Conservation (phyloP, 164 flowering plant species). For the Akebia trifoliata region DNA sequence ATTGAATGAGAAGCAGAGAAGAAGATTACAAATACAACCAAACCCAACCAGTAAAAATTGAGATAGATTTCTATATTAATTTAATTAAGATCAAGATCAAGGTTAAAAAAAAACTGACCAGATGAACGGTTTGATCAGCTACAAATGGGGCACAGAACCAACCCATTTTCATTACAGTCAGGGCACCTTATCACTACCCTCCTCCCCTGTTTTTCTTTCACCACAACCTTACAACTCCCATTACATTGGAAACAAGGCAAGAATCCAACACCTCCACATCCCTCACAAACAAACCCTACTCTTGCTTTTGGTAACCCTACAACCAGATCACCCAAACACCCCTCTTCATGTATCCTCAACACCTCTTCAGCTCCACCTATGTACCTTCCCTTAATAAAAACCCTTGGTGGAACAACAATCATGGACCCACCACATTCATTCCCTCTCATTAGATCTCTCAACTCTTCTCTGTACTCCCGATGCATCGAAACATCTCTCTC, state of each 20-base stretch:
- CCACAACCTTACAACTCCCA: slow-evolving; percentile 82
- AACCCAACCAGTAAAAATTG: too few relatives aligned
- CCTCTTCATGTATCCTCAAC: slow-evolving; percentile 64
- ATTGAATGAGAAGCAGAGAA: too few relatives aligned
- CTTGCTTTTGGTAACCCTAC: slow-evolving; percentile 55
- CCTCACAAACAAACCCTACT: slow-evolving; percentile 55
- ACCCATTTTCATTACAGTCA: slow-evolving; percentile 95
- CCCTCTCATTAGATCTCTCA: slow-evolving; percentile 50
- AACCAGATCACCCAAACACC: slow-evolving; percentile 39
- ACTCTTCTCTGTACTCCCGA: slow-evolving; percentile 70
- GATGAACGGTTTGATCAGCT: slow-evolving; percentile 25
- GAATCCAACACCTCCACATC: slow-evolving; percentile 82
- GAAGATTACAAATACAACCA: too few relatives aligned
- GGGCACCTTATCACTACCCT: slow-evolving; percentile 55
- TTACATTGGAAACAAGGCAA: slow-evolving; percentile 74
- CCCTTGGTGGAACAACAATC: slow-evolving; percentile 54
- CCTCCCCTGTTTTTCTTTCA: slow-evolving; percentile 24
- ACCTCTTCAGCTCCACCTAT: slow-evolving; percentile 87
- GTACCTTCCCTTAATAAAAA: slow-evolving; percentile 75
- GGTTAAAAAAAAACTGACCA: too few relatives aligned
- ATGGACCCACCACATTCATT: slow-evolving; percentile 19
- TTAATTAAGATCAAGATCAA: too few relatives aligned
- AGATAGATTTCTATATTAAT: too few relatives aligned
- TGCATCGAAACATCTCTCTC: slow-evolving; percentile 93
- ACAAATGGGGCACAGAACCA: slow-evolving; percentile 84